Percentiles rank a stretch among this genome's conserved stretches.
Conservation (phyloP, 2,329 filamentous ascomycete genomes). For the Hirsutella minnesotensis region DNA sequence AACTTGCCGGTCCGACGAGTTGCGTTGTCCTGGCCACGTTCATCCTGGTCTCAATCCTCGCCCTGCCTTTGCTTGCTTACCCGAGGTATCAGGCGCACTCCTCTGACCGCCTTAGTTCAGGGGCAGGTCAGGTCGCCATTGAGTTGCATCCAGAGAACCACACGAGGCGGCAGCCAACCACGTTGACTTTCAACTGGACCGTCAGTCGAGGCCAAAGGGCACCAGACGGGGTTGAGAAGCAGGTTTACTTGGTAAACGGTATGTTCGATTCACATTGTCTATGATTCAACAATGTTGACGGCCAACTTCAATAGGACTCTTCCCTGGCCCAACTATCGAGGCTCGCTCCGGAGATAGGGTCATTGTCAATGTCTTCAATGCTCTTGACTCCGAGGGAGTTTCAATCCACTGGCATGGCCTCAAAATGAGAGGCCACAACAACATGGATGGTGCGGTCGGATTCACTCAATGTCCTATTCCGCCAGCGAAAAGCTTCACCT, state of each 20-base stretch:
- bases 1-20: not conserved
- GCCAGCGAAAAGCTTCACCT: slow-evolving; percentile 39
- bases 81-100: not conserved
- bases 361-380: slow-evolving; percentile 55
- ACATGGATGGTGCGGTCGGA: slow-evolving; percentile 49
- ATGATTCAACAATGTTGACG: too few species aligned
- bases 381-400: slow-evolving; percentile 46
- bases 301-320: slow-evolving; percentile 29
- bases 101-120: not conserved
- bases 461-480: slow-evolving; percentile 38
- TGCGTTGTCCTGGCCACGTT: not conserved
- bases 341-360: slow-evolving; percentile 59
- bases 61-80: slow-evolving; percentile 4
- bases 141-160: slow-evolving; percentile 7
- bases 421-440: slow-evolving; percentile 59
- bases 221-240: slow-evolving; percentile 13
- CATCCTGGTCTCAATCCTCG: not conserved
- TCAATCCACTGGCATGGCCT: slow-evolving; percentile 65
- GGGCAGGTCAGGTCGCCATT: slow-evolving; percentile 7
- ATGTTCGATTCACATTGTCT: not conserved
- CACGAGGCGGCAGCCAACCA: slow-evolving; percentile 4
- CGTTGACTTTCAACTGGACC: slow-evolving; percentile 10
- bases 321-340: slow-evolving; percentile 59
- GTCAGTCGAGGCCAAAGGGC: slow-evolving; percentile 7
- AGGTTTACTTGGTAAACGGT: slow-evolving; percentile 15